A percentile compares a stretch with the other conserved stretches of the same genome.
Conservation (phyloP, 768 basidiomycete species). For the Suillus cothurnatus region DNA sequence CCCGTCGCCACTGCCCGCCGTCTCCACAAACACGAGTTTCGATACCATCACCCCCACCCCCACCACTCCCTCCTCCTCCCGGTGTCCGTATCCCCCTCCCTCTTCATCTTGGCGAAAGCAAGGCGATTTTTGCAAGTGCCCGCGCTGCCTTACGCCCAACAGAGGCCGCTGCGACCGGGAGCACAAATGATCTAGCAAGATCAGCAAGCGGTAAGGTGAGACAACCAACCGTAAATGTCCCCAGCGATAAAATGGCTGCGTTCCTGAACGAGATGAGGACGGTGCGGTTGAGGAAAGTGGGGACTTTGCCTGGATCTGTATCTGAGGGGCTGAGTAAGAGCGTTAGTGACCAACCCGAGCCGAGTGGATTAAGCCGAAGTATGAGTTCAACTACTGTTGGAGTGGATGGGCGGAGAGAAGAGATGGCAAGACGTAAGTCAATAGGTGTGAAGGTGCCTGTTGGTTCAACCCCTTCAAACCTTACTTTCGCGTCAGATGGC, state of each 20-base stretch:
- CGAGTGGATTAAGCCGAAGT: constrained; percentile 8
- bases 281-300: constrained; percentile 63
- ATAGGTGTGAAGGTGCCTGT: constrained; percentile 35
- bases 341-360: constrained; percentile 16
- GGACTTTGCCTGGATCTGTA: constrained; percentile 30
- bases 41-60: constrained; percentile 49
- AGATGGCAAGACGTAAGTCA: constrained; percentile 29
- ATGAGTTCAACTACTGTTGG: constrained; percentile 2
- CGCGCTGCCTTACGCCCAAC: constrained; percentile 71
- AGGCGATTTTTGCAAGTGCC: constrained; percentile 52
- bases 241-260: constrained; percentile 81
- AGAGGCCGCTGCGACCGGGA: constrained; percentile 35
- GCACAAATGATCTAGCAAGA: constrained; percentile 52
- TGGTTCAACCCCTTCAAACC: neutral
- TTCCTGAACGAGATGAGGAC: constrained; percentile 83
- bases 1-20: constrained; percentile 35
- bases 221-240: constrained; percentile 68
- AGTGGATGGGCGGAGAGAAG: neutral
- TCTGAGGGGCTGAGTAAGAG: constrained; percentile 35
- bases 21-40: constrained; percentile 9
- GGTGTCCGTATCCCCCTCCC: constrained; percentile 30
- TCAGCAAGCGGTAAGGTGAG: constrained; percentile 36
- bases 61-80: constrained; percentile 35
- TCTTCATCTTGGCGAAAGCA: neutral
- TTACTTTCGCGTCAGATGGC: neutral